Evolutionary conservation across 1,284 basidiomycete species (phyloP).

Genomic region (Polyporus tsugae): DNA sequence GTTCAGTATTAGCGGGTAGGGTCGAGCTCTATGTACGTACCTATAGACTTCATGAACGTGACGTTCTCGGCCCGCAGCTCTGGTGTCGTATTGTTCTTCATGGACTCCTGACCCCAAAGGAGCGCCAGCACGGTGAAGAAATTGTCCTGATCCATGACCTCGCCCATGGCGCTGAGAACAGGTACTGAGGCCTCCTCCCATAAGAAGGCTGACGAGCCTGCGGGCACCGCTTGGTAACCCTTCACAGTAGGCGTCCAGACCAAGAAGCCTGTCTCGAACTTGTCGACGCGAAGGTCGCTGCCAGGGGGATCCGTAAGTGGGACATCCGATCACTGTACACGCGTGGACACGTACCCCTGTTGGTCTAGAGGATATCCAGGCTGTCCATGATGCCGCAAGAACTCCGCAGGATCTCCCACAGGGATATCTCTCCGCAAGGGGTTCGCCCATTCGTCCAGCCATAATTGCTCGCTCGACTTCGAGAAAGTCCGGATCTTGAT

Average conservation of each 20-base stretch:
- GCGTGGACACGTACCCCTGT: constrained; percentile 21
- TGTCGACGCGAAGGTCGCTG: constrained; percentile 75
- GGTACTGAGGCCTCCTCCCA: constrained; percentile 76
- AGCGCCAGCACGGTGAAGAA: constrained; percentile 71
- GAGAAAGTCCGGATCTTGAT: constrained; percentile 90
- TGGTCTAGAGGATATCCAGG: constrained; percentile 42
- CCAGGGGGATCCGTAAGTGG: neutral
- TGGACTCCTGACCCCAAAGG: constrained; percentile 80
- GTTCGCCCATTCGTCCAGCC: constrained; percentile 83
- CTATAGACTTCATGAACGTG: constrained; percentile 72
- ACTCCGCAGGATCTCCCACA: constrained; percentile 57
- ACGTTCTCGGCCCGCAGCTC: constrained; percentile 75
- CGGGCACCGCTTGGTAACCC: constrained; percentile 65
- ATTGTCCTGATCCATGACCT: constrained; percentile 54
- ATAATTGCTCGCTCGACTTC: constrained; percentile 72
- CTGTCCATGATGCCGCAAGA: constrained; percentile 54
- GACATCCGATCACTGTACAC: neutral
- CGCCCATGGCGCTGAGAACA: constrained; percentile 66
- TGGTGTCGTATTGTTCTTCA: constrained; percentile 55
- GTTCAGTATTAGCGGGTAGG: constrained; percentile 21
- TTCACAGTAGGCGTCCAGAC: constrained; percentile 81
- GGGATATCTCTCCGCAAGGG: constrained; percentile 69
- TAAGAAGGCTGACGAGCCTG: constrained; percentile 56
- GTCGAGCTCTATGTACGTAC: constrained; percentile 48
- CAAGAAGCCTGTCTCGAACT: constrained; percentile 86